Base-by-base conservation (phyloP, 257 asterid species). In the Coffea eugenioides region DNA sequence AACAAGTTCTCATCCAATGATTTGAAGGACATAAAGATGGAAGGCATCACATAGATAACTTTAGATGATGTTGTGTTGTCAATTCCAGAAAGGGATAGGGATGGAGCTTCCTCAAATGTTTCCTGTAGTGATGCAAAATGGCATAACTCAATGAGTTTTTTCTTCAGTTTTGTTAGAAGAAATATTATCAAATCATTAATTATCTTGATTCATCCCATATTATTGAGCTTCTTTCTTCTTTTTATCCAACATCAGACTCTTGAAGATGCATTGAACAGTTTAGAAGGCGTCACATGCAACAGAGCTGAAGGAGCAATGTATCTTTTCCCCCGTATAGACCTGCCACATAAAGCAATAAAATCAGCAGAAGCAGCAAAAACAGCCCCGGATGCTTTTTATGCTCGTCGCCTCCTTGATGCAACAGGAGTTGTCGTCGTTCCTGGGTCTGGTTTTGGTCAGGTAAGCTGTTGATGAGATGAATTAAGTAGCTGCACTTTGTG, bases 381-480 rank as follows among this genome's bases (percentile, higher is more conserved):
- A 10, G 88, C 98, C 34, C 96, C 99, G 2, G 99, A 95, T 61
- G 85, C 97, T 52, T 89, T 91, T 69, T 95, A 95, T 79, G 92
- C 93, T 79, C 84, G 82, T 11, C 86, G 83, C 64, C 99, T 95
- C 79, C 99, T 95, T 51, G 84, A 90, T 64, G 91, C 99, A 74
- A 95, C 98, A 16, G 99, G 99, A 77, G 85, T 95, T 2, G 99
- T 95, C 9, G 92, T 92, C 4, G 99, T 95, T 78, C 98, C 99
- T n/a, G 98, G 99, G 67, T 93, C 99, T 81, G 98, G 99, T 80
- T 95, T 95, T 75, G 88, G 97, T 54, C 99, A 95, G 97, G 99
- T 95, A 73, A 77, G 69, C 59, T 79, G 39, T 59, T n/a, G 15
- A 18, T 27, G 66, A 56, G 21, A 39, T 52, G n/a, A 5, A 61